A percentile compares a stretch with the other conserved stretches of the same genome.
These are phyloP conservation scores for Cryptosporidium parvum DNA, from an alignment of 169 alveolate genomes.

Conservation along the genomic window DNA sequence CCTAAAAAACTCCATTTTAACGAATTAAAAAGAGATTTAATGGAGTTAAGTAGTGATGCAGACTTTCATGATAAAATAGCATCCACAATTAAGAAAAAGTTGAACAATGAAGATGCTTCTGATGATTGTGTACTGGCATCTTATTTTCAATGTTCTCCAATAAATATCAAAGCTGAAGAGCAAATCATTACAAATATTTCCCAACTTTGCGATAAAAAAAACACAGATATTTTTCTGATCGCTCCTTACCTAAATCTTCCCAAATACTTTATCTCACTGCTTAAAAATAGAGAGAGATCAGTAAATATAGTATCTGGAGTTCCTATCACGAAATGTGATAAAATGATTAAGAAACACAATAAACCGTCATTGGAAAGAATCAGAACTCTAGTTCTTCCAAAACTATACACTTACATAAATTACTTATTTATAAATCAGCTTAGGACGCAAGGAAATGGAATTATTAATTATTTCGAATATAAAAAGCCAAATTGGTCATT, in stretches of 20 bases:
- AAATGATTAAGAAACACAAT: not conserved
- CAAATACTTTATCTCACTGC: not conserved
- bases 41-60: not conserved
- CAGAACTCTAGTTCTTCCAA: slow-evolving; percentile 11
- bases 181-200: slow-evolving; percentile 14
- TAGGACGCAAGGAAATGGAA: not conserved
- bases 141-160: slow-evolving; percentile 35
- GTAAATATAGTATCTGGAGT: slow-evolving; percentile 41
- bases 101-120: not conserved
- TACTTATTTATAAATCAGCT: slow-evolving; percentile 3
- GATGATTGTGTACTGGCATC: slow-evolving; percentile 27
- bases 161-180: slow-evolving; percentile 34
- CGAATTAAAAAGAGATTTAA: slow-evolving; percentile 19
- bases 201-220: not conserved
- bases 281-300: not conserved
- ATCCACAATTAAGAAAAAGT: not conserved
- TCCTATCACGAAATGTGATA: slow-evolving; percentile 15
- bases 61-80: slow-evolving; percentile 12
- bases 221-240: not conserved
- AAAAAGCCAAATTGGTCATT: slow-evolving; percentile 26
- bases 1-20: slow-evolving; percentile 23
- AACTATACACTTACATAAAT: slow-evolving; percentile 24
- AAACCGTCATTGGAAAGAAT: not conserved
- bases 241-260: slow-evolving; percentile 56
- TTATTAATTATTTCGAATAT: not conserved